These are phyloP conservation scores for Mycena rosella DNA, from an alignment of 768 basidiomycete genomes.

Conservation along the genomic window DNA sequence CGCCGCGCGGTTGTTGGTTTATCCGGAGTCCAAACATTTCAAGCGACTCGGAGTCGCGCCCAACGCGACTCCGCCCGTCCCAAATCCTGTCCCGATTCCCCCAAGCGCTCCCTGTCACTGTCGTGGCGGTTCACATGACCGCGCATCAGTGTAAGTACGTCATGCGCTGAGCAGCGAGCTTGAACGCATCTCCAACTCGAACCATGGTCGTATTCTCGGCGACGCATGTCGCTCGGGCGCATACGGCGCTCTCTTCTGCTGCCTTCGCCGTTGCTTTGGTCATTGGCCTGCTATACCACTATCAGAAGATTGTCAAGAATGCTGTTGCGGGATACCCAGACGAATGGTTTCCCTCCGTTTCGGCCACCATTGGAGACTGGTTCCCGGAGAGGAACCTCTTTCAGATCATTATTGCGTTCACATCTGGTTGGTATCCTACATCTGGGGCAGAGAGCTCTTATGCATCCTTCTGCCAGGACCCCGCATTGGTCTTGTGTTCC, in stretches of 20 bases:
- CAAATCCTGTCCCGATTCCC: too few species aligned
- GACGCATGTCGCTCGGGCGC: conserved; percentile 68
- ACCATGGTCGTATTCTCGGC: conserved; percentile 46
- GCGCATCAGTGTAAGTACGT: not conserved
- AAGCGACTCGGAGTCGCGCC: too few species aligned
- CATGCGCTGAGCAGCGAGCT: too few species aligned
- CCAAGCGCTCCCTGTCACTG: too few species aligned
- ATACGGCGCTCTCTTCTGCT: conserved; percentile 72
- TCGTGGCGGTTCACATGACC: not conserved
- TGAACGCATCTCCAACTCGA: not conserved
- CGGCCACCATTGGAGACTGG: conserved; percentile 93
- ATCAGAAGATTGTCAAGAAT: conserved; percentile 89
- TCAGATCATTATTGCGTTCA: conserved; percentile 89
- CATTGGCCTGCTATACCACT: conserved; percentile 79
- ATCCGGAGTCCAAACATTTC: too few species aligned
- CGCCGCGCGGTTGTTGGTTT: too few species aligned
- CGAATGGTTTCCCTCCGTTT: conserved; percentile 65
- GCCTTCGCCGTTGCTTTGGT: conserved; percentile 77
- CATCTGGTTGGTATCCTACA: conserved; percentile 64
- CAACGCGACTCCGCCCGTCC: too few species aligned
- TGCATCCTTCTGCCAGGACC: conserved; percentile 61
- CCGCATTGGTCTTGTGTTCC: conserved; percentile 73
- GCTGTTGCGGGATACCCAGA: conserved; percentile 77
- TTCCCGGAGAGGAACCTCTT: conserved; percentile 88
- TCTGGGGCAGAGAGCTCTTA: not conserved